Conservation (phyloP, 768 basidiomycete species). For the Xerocomus spinulosus region DNA sequence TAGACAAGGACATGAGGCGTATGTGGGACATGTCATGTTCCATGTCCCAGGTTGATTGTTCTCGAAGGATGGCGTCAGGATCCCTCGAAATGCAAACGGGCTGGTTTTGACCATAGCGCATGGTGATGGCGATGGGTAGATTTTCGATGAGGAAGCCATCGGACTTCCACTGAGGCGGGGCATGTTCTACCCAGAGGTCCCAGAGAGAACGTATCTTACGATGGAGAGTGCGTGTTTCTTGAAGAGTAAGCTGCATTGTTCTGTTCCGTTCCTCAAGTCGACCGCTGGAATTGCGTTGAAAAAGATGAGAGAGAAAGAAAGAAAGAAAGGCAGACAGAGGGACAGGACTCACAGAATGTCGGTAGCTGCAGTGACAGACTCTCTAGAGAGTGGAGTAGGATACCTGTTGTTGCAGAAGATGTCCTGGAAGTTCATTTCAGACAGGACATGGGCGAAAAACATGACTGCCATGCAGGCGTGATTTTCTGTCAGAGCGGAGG, state of each 20-base stretch:
- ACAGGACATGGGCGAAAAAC: background rate
- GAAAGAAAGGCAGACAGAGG: no score
- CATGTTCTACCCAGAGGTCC: background rate
- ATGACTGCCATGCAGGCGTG: background rate
- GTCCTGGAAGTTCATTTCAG: background rate
- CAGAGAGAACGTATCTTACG: background rate
- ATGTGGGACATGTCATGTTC: background rate
- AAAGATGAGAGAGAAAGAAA: background rate
- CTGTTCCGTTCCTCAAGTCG: background rate
- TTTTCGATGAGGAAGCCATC: background rate
- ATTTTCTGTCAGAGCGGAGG: background rate
- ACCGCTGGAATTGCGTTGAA: no score
- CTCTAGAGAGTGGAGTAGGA: background rate
- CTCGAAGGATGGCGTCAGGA: background rate
- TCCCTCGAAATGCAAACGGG: background rate
- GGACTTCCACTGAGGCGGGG: background rate
- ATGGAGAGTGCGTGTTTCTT: background rate
- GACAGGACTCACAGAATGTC: background rate
- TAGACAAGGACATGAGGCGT: background rate
- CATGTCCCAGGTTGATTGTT: background rate
- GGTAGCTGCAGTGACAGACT: background rate
- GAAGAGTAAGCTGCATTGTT: background rate
- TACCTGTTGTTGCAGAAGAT: background rate
- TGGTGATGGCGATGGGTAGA: background rate
- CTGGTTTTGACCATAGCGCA: constrained; percentile 10